phyloP scores from a whole-genome alignment of 345 rosid genomes.

The Turnera subulata region DNA sequence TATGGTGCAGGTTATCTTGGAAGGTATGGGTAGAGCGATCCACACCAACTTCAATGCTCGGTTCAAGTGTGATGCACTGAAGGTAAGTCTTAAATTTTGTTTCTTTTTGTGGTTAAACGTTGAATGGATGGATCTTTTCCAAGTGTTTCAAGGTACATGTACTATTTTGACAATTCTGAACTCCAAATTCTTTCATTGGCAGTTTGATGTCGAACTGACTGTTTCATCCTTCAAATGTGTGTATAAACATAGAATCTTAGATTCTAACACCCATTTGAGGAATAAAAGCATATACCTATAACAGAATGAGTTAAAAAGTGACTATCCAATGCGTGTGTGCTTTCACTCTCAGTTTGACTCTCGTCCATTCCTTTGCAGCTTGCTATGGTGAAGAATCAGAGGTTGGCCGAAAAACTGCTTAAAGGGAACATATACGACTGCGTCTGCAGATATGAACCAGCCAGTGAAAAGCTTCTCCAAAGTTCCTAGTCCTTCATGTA shows the following conservation, averaged over 20 bases:
- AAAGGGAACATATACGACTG: constrained; percentile 83
- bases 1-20: constrained; percentile 66
- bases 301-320: no score
- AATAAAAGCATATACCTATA: no score
- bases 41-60: constrained; percentile 83
- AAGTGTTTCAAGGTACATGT: background rate
- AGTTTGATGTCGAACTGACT: background rate
- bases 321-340: no score
- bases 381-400: constrained; percentile 99
- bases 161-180: background rate
- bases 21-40: constrained; percentile 98
- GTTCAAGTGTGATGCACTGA: constrained; percentile 82
- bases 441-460: constrained; percentile 86
- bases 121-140: background rate
- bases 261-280: no score
- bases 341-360: no score
- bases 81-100: constrained; percentile 37
- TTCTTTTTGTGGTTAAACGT: background rate
- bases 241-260: background rate
- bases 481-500: no score
- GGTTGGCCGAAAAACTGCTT: constrained; percentile 86
- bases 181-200: background rate
- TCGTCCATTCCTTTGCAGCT: constrained; percentile 70
- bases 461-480: constrained; percentile 24
- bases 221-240: background rate